Percentiles rank a stretch among this genome's conserved stretches.
These are phyloP conservation scores for Eremothecium sinecaudum DNA, from an alignment of 1,139 yeast species.

Conservation along the genomic window DNA sequence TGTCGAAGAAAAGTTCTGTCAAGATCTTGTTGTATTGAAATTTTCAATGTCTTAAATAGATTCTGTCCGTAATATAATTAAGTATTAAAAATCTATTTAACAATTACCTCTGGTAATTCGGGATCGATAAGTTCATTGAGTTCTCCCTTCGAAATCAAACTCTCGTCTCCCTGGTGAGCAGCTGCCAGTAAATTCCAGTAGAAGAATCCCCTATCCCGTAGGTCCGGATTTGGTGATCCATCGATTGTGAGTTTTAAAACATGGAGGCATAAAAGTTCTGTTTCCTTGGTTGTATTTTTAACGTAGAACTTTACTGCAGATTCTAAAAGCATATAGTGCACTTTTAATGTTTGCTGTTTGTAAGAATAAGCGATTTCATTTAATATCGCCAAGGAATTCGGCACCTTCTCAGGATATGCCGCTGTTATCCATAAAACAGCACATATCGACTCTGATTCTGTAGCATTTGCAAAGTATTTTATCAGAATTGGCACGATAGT, in stretches of 20 bases:
- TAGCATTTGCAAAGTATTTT: conserved; percentile 39
- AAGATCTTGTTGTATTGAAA: conserved; percentile 24
- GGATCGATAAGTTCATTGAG: conserved; percentile 49
- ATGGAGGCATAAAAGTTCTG: conserved; percentile 47
- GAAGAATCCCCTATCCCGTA: conserved; percentile 75
- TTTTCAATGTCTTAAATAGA: no score
- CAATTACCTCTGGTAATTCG: conserved; percentile 53
- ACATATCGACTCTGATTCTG: conserved; percentile 71
- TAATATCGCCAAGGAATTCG: conserved; percentile 20
- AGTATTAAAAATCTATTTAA: no score
- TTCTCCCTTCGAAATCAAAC: conserved; percentile 15
- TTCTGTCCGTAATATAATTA: no score
- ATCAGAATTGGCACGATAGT: conserved; percentile 29
- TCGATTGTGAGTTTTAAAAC: conserved; percentile 68
- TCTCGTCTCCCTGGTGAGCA: conserved; percentile 15
- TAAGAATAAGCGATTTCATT: conserved; percentile 24
- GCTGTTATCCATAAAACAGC: conserved; percentile 83
- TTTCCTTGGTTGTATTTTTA: conserved; percentile 43
- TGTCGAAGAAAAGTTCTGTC: conserved; percentile 29
- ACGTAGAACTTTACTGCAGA: conserved; percentile 66
- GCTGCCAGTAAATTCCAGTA: conserved; percentile 75
- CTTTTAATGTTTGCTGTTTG: conserved; percentile 47
- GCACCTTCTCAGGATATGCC: conserved; percentile 42
- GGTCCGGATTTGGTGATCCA: conserved; percentile 66
- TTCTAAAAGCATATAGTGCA: conserved; percentile 64